A percentile compares a stretch with the other conserved stretches of the same genome.
Evolutionary conservation across 805 yeast species (phyloP).

Genomic region (Suhomyces sp.): DNA sequence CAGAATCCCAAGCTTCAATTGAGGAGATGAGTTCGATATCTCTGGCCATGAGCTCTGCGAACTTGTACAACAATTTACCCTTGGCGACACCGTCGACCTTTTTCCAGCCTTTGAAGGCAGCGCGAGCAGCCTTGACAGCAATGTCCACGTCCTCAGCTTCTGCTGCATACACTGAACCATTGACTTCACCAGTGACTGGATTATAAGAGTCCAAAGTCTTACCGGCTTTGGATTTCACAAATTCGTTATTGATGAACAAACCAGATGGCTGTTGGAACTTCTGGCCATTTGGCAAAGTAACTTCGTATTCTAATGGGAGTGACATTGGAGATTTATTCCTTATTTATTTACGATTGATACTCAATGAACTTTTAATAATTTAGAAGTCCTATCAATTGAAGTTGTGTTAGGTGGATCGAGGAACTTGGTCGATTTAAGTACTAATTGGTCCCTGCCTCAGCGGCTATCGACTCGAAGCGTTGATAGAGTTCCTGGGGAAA

Average conservation of each 20-base stretch:
- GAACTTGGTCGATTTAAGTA: neutral
- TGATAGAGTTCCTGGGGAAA: neutral
- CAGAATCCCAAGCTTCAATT: conserved; percentile 47
- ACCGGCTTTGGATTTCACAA: conserved; percentile 35
- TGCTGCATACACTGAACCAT: conserved; percentile 41
- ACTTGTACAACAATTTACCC: conserved; percentile 33
- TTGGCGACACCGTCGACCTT: conserved; percentile 43
- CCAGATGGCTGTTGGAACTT: conserved; percentile 59
- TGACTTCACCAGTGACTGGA: conserved; percentile 43
- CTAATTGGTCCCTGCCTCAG: neutral
- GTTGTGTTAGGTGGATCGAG: neutral
- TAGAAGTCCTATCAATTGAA: neutral
- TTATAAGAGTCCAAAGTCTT: conserved; percentile 40
- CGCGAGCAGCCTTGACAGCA: conserved; percentile 38
- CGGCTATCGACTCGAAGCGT: neutral
- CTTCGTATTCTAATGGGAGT: conserved; percentile 35
- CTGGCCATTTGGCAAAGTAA: conserved; percentile 49
- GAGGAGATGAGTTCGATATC: conserved; percentile 34
- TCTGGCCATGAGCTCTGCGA: conserved; percentile 35
- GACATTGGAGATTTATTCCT: conserved; percentile 19
- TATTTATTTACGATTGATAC: neutral
- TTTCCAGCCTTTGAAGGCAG: conserved; percentile 46
- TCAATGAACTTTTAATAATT: neutral
- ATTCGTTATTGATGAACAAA: conserved; percentile 57
- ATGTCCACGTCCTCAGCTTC: conserved; percentile 41